Base-by-base conservation (phyloP, 805 yeast species). In the Wickerhamiella bombiphila region DNA sequence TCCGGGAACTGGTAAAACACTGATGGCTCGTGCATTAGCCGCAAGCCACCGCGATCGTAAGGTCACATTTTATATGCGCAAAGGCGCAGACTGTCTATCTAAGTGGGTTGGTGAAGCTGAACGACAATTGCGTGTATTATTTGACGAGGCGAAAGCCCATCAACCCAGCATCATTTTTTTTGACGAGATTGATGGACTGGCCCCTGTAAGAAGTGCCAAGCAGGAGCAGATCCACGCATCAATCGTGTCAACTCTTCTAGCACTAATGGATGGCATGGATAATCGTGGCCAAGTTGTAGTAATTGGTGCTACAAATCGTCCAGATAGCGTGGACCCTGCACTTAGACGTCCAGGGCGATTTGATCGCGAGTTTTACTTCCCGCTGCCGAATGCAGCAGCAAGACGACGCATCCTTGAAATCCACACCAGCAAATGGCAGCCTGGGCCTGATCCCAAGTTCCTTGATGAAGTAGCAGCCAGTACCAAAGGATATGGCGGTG, bases 101-200 rank as follows among this genome's bases (percentile, higher is more conserved):
- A 91, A 91, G 61, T 91, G 98, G 98, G 97, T 91, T 3, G 98
- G 98, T 51, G 98, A 91, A 58, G 97, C 97, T 4, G 98, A 91
- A 59, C 69, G 98, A 47, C 97, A 91, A 56, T 64, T 91, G 43
- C 64, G 98, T 42, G 63, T 88, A 31, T 61, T 91, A 40, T 91
- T 91, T 56, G 97, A 91, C 60, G 97, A 91, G 58, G 98, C 98
- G 1, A 80, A 79, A 50, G 83, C 81, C 46, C 86, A 85, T 49
- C 98, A 91, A 59, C 98, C 98, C 2, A 73, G 93, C 5, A 88
- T 91, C 40, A 91, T 91, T 13, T 91, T 91, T 57, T 91, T 91
- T 54, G 98, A 91, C 62, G 98, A 91, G 64, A 88, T 91, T 43
- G 98, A 91, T 60, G 98, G 98, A 9, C 64, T 91, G 47, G 98